These are phyloP conservation scores for Botrytis tulipae DNA, from an alignment of 2,329 filamentous ascomycete species.

Conservation along the genomic window DNA sequence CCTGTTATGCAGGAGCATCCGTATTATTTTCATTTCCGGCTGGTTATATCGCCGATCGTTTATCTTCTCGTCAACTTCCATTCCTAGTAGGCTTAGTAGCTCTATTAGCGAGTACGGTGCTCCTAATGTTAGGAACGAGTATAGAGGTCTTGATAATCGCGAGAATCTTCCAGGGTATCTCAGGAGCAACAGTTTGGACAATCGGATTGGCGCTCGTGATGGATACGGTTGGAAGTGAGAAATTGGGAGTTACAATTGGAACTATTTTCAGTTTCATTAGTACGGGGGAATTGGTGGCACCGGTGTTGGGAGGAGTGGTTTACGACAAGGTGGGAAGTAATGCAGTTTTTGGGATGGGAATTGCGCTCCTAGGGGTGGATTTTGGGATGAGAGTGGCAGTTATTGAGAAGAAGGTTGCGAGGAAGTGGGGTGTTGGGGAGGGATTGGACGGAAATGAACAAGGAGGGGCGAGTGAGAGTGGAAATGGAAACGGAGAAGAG, in stretches of 20 bases:
- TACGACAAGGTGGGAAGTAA: conserved; percentile 57
- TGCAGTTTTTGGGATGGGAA: conserved; percentile 57
- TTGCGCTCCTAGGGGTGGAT: conserved; percentile 55
- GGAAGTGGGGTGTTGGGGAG: conserved; percentile 31
- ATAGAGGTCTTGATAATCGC: conserved; percentile 61
- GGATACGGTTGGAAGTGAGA: conserved; percentile 64
- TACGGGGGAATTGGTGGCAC: conserved; percentile 55
- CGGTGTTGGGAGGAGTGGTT: conserved; percentile 58
- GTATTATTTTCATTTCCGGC: conserved; percentile 51
- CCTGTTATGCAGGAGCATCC: conserved; percentile 53
- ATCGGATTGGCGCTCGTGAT: conserved; percentile 68
- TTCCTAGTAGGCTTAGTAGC: conserved; percentile 57
- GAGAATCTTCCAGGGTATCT: conserved; percentile 65
- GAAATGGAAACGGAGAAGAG: conserved; percentile 16
- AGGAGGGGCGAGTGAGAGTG: conserved; percentile 25
- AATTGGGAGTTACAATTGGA: conserved; percentile 61
- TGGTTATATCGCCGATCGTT: conserved; percentile 55
- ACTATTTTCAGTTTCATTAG: conserved; percentile 60
- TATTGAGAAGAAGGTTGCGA: conserved; percentile 61
- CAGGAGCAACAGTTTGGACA: conserved; percentile 71
- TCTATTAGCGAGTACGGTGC: conserved; percentile 59
- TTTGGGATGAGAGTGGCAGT: conserved; percentile 58
- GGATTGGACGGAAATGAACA: conserved; percentile 31
- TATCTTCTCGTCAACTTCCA: conserved; percentile 52
- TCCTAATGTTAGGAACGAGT: conserved; percentile 63